These are phyloP conservation scores for Xylaria curta DNA, from an alignment of 495 filamentous ascomycete species.

Conservation along the genomic window DNA sequence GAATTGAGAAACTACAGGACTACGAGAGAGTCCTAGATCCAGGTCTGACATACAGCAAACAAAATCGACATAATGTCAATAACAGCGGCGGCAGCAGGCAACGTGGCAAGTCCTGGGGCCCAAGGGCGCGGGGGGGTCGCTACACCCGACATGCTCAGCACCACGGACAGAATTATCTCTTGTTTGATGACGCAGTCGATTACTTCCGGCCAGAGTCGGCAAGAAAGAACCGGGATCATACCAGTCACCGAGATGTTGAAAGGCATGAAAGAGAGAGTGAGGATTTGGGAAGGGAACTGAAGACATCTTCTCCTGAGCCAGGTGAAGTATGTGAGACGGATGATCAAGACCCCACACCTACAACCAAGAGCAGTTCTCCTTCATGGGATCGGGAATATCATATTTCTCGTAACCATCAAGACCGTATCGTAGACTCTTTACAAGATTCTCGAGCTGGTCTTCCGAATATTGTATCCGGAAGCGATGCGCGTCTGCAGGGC, in stretches of 20 bases:
- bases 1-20: conserved; percentile 32
- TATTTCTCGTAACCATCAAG: background rate
- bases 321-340: conserved; percentile 38
- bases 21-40: conserved; percentile 30
- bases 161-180: background rate
- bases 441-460: background rate
- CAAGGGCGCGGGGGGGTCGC: conserved; percentile 1
- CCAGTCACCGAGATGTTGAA: background rate
- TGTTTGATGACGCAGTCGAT: background rate
- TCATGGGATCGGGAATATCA: background rate
- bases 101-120: background rate
- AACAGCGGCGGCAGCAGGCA: background rate
- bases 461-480: background rate
- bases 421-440: background rate
- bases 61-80: background rate
- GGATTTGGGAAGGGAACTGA: background rate
- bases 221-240: conserved; percentile 4
- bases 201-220: background rate
- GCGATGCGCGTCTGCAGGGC: background rate
- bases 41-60: conserved; percentile 3
- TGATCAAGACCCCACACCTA: conserved; percentile 27
- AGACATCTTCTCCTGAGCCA: conserved; percentile 36
- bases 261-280: background rate
- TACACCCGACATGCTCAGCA: background rate
- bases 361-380: conserved; percentile 19